phyloP scores from a whole-genome alignment of 2,329 filamentous ascomycete species.

The Aspergillus proliferans region DNA sequence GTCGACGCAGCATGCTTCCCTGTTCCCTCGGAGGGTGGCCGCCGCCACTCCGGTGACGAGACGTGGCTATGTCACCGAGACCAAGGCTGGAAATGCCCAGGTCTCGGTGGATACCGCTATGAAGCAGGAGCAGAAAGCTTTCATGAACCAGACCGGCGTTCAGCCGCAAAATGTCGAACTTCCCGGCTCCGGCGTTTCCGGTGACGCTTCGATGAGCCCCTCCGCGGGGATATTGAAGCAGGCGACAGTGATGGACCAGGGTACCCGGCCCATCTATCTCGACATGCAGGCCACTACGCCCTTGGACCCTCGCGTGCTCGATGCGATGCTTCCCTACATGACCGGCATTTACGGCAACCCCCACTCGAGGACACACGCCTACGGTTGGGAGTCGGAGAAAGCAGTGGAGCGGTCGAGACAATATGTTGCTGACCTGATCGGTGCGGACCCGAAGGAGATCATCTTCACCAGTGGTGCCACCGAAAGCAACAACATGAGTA shows the following conservation, averaged over 20 bases:
- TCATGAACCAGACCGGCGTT: conserved; percentile 54
- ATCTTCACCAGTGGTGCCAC: conserved; percentile 98
- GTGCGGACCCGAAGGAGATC: conserved; percentile 94
- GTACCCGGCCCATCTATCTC: conserved; percentile 88
- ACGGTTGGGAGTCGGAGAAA: conserved; percentile 97
- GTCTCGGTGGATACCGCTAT: conserved; percentile 78
- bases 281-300: conserved; percentile 98
- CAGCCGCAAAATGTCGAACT: conserved; percentile 53
- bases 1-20: conserved; percentile 30
- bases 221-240: conserved; percentile 79
- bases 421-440: conserved; percentile 79
- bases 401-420: conserved; percentile 80
- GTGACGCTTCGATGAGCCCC: conserved; percentile 70
- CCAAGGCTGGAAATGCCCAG: conserved; percentile 62
- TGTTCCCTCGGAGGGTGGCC: conserved; percentile 36
- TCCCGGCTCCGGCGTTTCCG: conserved; percentile 52
- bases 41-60: conserved; percentile 29
- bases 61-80: conserved; percentile 77
- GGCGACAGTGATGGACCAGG: conserved; percentile 87
- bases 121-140: conserved; percentile 77
- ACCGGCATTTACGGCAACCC: conserved; percentile 94
- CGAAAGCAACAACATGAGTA: conserved; percentile 99
- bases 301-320: conserved; percentile 85
- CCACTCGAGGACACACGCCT: conserved; percentile 93
- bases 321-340: conserved; percentile 93